phyloP scores from a whole-genome alignment of 1,139 yeast genomes.

The Kurtzmaniella natalensis region DNA sequence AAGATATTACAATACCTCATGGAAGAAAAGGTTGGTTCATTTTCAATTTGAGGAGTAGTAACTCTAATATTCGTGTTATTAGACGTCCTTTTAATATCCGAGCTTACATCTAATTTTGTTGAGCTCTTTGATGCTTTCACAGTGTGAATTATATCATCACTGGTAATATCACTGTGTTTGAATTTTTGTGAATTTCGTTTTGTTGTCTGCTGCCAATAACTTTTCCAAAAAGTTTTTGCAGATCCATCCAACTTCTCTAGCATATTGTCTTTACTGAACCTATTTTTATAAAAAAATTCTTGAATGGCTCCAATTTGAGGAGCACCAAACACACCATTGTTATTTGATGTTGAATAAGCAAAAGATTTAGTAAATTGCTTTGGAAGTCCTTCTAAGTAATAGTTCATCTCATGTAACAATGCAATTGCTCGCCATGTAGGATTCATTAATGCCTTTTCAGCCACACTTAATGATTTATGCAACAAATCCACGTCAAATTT shows the following conservation, averaged over 20 bases:
- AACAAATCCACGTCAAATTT: constrained; percentile 36
- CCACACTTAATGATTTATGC: constrained; percentile 35
- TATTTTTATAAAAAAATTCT: constrained; percentile 48
- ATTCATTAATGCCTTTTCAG: constrained; percentile 47
- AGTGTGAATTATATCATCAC: constrained; percentile 1
- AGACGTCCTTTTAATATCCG: neutral
- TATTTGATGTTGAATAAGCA: constrained; percentile 4
- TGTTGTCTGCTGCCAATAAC: constrained; percentile 45
- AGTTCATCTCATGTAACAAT: constrained; percentile 60
- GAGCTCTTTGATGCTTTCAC: constrained; percentile 6
- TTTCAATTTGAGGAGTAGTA: neutral
- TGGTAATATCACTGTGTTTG: constrained; percentile 9
- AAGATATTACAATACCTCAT: constrained; percentile 35
- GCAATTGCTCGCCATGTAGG: constrained; percentile 55
- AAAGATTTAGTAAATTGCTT: constrained; percentile 31
- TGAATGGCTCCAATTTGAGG: constrained; percentile 55
- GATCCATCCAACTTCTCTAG: constrained; percentile 23
- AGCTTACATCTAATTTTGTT: constrained; percentile 10
- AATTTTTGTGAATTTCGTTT: constrained; percentile 31
- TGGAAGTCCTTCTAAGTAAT: constrained; percentile 44
- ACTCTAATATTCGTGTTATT: neutral
- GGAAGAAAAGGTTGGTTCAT: constrained; percentile 13
- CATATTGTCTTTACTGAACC: constrained; percentile 34
- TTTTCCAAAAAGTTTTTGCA: constrained; percentile 46
- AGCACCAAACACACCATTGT: constrained; percentile 49